Percentiles rank a stretch among this genome's conserved stretches.
phyloP scores from a whole-genome alignment of 768 basidiomycete genomes.

The Tubosaeta sp. region DNA sequence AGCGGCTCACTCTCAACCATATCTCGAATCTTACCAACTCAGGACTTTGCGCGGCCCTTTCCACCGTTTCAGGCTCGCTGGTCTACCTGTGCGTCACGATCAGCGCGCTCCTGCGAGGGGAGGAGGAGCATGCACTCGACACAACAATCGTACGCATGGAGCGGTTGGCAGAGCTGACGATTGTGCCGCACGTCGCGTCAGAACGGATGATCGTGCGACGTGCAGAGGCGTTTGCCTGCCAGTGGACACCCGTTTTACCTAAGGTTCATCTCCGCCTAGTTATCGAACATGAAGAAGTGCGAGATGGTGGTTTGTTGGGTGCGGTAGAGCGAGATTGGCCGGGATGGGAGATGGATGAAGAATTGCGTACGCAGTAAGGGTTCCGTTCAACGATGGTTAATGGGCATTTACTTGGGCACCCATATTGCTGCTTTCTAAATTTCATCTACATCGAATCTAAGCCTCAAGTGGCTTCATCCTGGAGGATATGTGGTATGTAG shows the following conservation, averaged over 20 bases:
- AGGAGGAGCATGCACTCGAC: conserved; percentile 8
- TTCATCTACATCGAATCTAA: too few relatives aligned
- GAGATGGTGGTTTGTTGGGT: background rate
- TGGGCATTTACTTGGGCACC: too few relatives aligned
- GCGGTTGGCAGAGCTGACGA: background rate
- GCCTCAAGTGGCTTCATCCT: too few relatives aligned
- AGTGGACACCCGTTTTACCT: background rate
- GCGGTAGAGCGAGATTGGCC: background rate
- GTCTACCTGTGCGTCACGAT: background rate
- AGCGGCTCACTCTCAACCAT: conserved; percentile 1
- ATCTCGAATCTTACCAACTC: conserved; percentile 1
- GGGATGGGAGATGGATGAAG: background rate
- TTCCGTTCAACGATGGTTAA: too few relatives aligned
- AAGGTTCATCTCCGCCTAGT: background rate
- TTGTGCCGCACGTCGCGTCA: background rate
- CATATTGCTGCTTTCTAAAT: too few relatives aligned
- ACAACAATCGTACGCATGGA: conserved; percentile 1
- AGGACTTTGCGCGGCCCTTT: background rate
- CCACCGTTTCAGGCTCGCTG: background rate
- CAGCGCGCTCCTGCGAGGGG: background rate
- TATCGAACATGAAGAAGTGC: too few relatives aligned
- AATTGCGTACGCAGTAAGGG: background rate
- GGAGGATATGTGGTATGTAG: too few relatives aligned
- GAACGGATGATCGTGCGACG: conserved; percentile 8
- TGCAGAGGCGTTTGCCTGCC: background rate